Evolutionary conservation across 305 asterid species (phyloP).

Genomic region (Fraxinus dipetala): DNA sequence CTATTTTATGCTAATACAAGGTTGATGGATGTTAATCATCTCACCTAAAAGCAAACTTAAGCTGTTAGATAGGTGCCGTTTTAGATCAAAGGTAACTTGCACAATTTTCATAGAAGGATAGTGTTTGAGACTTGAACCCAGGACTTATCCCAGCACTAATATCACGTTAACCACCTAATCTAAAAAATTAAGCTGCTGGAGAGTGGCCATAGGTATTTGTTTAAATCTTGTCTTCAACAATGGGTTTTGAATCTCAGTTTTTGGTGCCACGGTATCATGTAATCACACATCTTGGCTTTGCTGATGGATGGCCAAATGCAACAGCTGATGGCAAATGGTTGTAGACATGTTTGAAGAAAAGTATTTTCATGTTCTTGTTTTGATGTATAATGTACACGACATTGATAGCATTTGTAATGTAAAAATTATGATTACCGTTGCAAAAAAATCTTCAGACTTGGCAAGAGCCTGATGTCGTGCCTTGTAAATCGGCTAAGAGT

Average conservation of each 20-base stretch:
- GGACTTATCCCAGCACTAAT: background rate
- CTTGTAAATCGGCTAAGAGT: background rate
- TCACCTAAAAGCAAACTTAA: background rate
- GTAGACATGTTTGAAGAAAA: background rate
- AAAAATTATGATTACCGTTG: background rate
- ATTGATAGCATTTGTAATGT: background rate
- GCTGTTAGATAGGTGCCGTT: background rate
- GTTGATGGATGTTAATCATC: background rate
- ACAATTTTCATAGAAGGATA: background rate
- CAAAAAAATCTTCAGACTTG: slow-evolving; percentile 4
- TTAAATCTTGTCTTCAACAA: background rate
- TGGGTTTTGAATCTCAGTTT: background rate
- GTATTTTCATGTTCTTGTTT: background rate
- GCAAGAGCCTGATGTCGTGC: background rate
- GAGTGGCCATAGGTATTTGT: background rate
- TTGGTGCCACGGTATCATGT: background rate
- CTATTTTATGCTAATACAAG: background rate
- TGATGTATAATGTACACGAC: slow-evolving; percentile 1
- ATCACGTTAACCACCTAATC: background rate
- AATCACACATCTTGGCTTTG: background rate
- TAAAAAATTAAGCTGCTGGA: background rate
- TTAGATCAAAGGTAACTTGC: background rate
- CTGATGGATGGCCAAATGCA: background rate
- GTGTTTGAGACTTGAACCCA: background rate
- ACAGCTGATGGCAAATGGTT: background rate